Conservation (phyloP, 2,329 filamentous ascomycete genomes). For the Fusarium sp. region DNA sequence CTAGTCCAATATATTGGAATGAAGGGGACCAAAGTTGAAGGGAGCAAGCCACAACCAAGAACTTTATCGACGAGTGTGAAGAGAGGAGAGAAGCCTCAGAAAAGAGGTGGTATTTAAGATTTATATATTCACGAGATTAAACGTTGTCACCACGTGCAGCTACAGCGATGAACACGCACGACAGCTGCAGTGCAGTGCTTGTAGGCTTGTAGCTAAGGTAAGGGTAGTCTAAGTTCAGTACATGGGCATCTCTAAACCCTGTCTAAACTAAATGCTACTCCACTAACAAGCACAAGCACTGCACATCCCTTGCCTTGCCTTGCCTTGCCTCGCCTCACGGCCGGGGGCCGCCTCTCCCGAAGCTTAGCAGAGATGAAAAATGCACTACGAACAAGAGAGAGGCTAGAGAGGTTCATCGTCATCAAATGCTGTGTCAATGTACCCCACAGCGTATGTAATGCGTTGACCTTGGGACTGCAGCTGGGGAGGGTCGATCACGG, state of each 20-base stretch:
- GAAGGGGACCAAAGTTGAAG: background rate
- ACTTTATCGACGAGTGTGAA: background rate
- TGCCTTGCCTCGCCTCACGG: background rate
- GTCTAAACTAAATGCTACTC: background rate
- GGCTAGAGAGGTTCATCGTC: constrained; percentile 4
- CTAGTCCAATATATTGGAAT: constrained; percentile 26
- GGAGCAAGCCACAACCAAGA: background rate
- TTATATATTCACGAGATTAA: constrained; percentile 8
- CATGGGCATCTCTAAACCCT: background rate
- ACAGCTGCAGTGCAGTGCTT: background rate
- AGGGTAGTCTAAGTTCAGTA: constrained; percentile 5
- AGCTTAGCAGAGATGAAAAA: background rate
- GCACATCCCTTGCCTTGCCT: constrained; percentile 14
- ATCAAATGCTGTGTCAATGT: constrained; percentile 6
- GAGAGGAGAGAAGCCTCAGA: background rate
- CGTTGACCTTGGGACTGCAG: background rate
- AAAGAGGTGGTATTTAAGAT: background rate
- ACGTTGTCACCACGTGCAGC: background rate
- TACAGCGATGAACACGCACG: background rate
- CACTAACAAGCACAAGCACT: background rate
- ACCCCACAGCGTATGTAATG: constrained; percentile 19
- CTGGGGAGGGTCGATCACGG: constrained; percentile 15
- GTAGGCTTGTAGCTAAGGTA: background rate
- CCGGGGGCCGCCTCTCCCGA: background rate
- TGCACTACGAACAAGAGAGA: background rate